Evolutionary conservation across 345 rosid species (phyloP), one percentile per base, ranked within the genome.

Genomic region (Cochlearia excelsa): DNA sequence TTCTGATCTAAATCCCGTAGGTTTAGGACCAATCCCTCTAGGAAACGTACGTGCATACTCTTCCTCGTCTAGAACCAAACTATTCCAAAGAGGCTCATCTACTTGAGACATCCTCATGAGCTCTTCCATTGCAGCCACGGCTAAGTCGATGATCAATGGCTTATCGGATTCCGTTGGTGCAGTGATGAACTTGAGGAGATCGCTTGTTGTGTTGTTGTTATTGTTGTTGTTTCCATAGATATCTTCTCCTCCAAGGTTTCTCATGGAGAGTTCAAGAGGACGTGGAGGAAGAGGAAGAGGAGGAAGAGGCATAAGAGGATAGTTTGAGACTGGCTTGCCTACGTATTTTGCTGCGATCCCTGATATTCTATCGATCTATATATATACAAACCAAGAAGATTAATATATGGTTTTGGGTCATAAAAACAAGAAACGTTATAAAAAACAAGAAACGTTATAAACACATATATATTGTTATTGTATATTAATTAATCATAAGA

Each of bases 111-210:
- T 86, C 69, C 88, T 80, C 60, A 82, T 64, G 9, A 93, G 85
- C 50, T 93, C 99, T 70, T 93, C 99, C 99, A 93, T 93, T 39
- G 97, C 99, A 1, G 97, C 91, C 52, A 93, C 95, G 0, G 97
- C 99, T 33, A 89, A 82, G 82, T 93, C 99, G 16, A 93, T 79
- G 3, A 89, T 89, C 83, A 89, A 74, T 0, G 95, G 95, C 80
- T 93, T 89, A 50, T 93, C 97, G 0, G 95, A 81, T 69, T 83
- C 97, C 0, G 77, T 68, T 61, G 95, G 94, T 10, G 82, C 69
- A 0, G 67, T 54, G 39, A 72, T 67, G 1, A 72, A 61, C 66
- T 90, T 76, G 23, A 82, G 53, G 51, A 82, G 77, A 42, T 82
- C 95, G 10, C 79, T 68, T 37, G 86, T 80, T 51, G 23, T 16